Percentiles rank a stretch among this genome's conserved stretches.
Evolutionary conservation across 148 eudicot genomes (phyloP).

Genomic region (Cornus suecica): DNA sequence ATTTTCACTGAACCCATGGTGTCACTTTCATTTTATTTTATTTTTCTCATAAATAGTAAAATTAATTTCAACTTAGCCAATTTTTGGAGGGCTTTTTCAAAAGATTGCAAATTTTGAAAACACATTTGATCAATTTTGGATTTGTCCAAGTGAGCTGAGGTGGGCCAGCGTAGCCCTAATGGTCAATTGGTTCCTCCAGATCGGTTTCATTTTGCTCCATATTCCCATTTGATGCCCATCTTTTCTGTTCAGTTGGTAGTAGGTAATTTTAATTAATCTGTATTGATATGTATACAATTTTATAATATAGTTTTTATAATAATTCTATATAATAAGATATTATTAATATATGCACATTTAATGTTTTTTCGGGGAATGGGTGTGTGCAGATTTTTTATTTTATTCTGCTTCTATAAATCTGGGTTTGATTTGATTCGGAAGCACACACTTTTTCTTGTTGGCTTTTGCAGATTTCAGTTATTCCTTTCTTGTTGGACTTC

Average conservation of each 20-base stretch:
- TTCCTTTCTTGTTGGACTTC: neutral
- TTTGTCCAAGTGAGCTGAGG: neutral
- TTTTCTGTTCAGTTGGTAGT: slow-evolving; percentile 7
- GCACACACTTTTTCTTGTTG: slow-evolving; percentile 6
- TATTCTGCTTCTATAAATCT: slow-evolving; percentile 4
- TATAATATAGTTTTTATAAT: neutral
- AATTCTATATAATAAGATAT: too few relatives aligned
- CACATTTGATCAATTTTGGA: neutral
- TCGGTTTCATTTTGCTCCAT: slow-evolving; percentile 10
- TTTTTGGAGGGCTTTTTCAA: neutral
- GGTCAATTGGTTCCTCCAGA: neutral
- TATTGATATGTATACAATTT: neutral
- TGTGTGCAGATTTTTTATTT: neutral
- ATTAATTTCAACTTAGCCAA: neutral
- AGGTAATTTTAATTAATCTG: neutral
- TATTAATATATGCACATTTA: neutral
- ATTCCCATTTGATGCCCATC: slow-evolving; percentile 11
- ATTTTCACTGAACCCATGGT: neutral
- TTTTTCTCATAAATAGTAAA: too few relatives aligned
- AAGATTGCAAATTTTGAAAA: neutral
- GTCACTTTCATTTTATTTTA: neutral
- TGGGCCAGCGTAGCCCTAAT: neutral
- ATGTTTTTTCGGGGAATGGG: slow-evolving; percentile 14
- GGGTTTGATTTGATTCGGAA: slow-evolving; percentile 5
- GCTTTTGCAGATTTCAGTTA: slow-evolving; percentile 16